A percentile compares a stretch with the other conserved stretches of the same genome.
phyloP scores from a whole-genome alignment of 208 protist genomes.

The Naegleria gruberi region DNA sequence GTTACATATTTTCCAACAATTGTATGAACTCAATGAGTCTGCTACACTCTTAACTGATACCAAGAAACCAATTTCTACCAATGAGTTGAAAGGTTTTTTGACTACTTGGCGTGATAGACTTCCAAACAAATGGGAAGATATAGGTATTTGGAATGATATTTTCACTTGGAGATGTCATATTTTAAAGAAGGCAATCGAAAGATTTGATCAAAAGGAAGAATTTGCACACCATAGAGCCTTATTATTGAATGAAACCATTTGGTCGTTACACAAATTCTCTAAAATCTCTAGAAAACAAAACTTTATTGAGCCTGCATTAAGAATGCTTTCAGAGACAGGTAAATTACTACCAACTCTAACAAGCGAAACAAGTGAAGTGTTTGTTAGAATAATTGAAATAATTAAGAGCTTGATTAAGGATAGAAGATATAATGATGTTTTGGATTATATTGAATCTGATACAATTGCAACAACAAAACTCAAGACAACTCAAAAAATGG shows the following conservation, averaged over 20 bases:
- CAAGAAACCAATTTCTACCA: neutral
- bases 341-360: neutral
- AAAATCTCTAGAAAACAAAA: neutral
- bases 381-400: conserved; percentile 8
- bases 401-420: conserved; percentile 1
- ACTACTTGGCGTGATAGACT: conserved; percentile 27
- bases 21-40: conserved; percentile 23
- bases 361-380: neutral
- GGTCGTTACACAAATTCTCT: conserved; percentile 7
- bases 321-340: neutral
- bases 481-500: neutral
- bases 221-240: neutral
- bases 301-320: neutral
- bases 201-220: neutral
- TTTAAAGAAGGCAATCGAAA: neutral
- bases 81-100: conserved; percentile 9
- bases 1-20: conserved; percentile 26
- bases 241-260: conserved; percentile 17
- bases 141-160: conserved; percentile 29
- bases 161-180: conserved; percentile 25
- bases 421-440: neutral
- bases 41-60: neutral
- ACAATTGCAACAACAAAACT: neutral
- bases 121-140: conserved; percentile 25
- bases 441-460: conserved; percentile 5